phyloP scores from a whole-genome alignment of 768 basidiomycete species.

The Galerina sulciceps region DNA sequence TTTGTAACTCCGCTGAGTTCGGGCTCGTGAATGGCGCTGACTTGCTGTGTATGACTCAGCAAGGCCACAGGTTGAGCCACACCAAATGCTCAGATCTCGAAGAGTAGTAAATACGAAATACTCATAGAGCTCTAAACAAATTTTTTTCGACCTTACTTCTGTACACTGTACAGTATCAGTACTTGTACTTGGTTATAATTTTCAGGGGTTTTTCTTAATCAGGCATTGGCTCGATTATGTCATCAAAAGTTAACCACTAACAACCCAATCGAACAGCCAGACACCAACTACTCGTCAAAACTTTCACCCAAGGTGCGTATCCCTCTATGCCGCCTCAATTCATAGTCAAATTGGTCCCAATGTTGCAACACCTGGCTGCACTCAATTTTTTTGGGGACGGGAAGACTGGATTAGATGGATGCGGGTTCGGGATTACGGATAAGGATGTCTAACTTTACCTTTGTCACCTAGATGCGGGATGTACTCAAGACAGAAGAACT shows the following conservation, averaged over 20 bases:
- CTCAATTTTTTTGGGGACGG: constrained; percentile 25
- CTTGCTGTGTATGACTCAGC: background rate
- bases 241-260: constrained; percentile 29
- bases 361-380: constrained; percentile 15
- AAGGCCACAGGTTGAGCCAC: background rate
- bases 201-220: background rate
- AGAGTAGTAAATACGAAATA: too few species aligned
- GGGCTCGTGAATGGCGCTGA: constrained; percentile 15
- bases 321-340: constrained; percentile 13
- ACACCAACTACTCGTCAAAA: constrained; percentile 38
- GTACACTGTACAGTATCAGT: too few species aligned
- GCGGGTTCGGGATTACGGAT: constrained; percentile 38
- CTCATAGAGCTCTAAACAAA: too few species aligned
- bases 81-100: too few species aligned
- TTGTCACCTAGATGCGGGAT: constrained; percentile 78
- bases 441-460: constrained; percentile 32
- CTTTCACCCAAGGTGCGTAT: constrained; percentile 46
- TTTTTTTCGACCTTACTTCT: too few species aligned
- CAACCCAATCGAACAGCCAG: constrained; percentile 27
- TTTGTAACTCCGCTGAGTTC: constrained; percentile 37
- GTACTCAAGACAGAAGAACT: constrained; percentile 93
- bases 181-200: too few species aligned
- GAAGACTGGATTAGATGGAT: constrained; percentile 40
- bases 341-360: constrained; percentile 17
- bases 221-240: constrained; percentile 32